Conservation (phyloP, 371 early-diverging fungal species). For the Mucor circinelloides region DNA sequence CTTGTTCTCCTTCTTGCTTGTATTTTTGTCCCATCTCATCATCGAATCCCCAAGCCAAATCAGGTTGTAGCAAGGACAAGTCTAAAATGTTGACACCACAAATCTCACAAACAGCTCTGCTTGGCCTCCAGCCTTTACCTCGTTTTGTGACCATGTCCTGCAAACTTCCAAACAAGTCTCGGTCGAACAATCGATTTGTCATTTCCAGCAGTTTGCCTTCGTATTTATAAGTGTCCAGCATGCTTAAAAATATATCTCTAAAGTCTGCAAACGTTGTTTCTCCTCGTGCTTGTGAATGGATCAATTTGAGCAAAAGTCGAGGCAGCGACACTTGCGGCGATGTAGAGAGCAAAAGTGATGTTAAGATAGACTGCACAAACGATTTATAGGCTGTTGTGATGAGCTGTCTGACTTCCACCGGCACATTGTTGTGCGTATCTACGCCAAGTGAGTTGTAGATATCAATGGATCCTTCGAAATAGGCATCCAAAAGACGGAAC, state of each 20-base stretch:
- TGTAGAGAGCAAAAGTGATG: constrained; percentile 63
- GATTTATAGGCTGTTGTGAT: constrained; percentile 60
- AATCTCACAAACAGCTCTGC: constrained; percentile 59
- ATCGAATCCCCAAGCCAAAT: constrained; percentile 35
- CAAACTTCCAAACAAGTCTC: constrained; percentile 63
- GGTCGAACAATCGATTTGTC: constrained; percentile 73
- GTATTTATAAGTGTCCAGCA: constrained; percentile 78
- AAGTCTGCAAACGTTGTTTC: constrained; percentile 75
- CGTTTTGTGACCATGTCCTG: constrained; percentile 58
- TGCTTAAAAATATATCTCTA: constrained; percentile 70
- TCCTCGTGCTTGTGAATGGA: constrained; percentile 59
- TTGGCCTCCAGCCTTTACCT: constrained; percentile 66
- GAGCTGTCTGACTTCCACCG: constrained; percentile 40
- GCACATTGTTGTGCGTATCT: constrained; percentile 3
- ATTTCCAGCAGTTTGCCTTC: constrained; percentile 74
- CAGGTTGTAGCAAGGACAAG: constrained; percentile 37
- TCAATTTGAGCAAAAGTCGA: constrained; percentile 62
- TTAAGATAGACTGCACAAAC: constrained; percentile 66
- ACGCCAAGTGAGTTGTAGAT: constrained; percentile 29
- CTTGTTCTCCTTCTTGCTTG: not conserved
- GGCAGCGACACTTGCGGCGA: constrained; percentile 72
- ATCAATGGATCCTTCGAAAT: constrained; percentile 58
- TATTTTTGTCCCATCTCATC: constrained; percentile 5
- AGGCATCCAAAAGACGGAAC: constrained; percentile 68
- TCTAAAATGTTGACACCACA: constrained; percentile 60